Base-by-base conservation (phyloP, 1,284 basidiomycete genomes). In the Ustilago xerochloae region DNA sequence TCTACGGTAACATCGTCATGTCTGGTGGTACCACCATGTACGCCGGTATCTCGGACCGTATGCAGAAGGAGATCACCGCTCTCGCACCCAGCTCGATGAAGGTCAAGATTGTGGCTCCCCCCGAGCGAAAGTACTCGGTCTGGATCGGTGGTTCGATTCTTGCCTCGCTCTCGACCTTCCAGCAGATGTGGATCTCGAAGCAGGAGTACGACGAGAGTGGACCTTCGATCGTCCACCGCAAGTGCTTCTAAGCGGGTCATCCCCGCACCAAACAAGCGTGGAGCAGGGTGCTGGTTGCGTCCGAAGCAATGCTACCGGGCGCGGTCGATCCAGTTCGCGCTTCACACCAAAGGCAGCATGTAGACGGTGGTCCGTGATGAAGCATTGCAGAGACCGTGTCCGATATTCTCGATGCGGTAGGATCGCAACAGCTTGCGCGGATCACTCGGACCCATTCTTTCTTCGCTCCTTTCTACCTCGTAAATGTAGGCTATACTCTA, bases 121-220 rank as follows among this genome's bases (percentile, higher is more conserved):
- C 80, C 49, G 81, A 81, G 81, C 68, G 82, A 41, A 84, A 84
- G 79, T 84, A 84, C 79, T 93, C 92, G 59, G 95, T 97, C 87
- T 98, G 95, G 95, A 98, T 98, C 84, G 95, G 96, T 89, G 95
- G 96, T 82, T 97, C 94, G 74, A 98, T 98, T 86, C 88, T 97
- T 74, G 93, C 94, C 36, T 97, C 94, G 63, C 90, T 97, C 63
- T 92, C 90, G 80, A 97, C 95, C 76, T 97, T 97, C 93, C 94
- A 97, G 89, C 88, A 88, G 85, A 86, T 93, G 82, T 93, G 92
- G 93, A 91, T 91, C 88, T 92, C 92, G 74, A 95, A 94, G 88
- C 92, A 94, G 73, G 82, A 84, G 81, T 84, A 84, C 81, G 82
- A 84, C 81, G 82, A 84, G 78, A 58, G 65, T 39, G 81, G 81